Base-by-base conservation (phyloP, 371 early-diverging fungal species). In the Mucor indicus region DNA sequence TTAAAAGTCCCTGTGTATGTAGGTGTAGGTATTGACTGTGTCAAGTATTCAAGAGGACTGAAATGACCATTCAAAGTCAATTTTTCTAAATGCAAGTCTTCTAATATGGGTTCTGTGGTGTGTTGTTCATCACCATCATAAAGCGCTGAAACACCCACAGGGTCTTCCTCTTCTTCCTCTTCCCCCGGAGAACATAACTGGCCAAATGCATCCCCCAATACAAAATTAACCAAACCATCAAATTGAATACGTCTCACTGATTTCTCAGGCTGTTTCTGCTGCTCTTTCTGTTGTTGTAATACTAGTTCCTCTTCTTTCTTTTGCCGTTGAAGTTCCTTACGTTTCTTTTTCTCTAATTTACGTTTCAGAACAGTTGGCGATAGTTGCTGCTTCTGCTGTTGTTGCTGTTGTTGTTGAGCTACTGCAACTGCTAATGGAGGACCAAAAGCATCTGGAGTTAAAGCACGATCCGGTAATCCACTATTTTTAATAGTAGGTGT, bases 371-470 rank as follows among this genome's bases (percentile, higher is more conserved):
- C 58, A 24, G 58, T 37, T 11, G 67, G 61, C 2, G 63, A 60
- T 24, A 63, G 50, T 8, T 47, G 61, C 8, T 38, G 52, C 12
- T 48, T 41, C 19, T 50, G 48, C 12, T 72, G 62, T 24, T 67
- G 73, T 48, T 77, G 75, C 3, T 73, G 75, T 44, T 76, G 74
- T 2, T 75, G 72, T 7, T 75, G 75, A n/a, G 78, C 78, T 1
- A 72, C 80, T 19, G 79, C 72, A 1, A 75, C 77, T 23, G 64
- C 69, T 48, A 64, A 61, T 33, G 71, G 77, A 44, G 67, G 80
- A 33, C 66, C 80, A 69, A 58, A 80, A 48, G 57, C 67, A 50
- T 81, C 64, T 31, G 78, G 50, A 25, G 67, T 55, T 31, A 67
- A 23, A 13, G 76, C 41, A 19, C 73, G 66, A 29, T 65, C 68